phyloP scores from a whole-genome alignment of 1,284 basidiomycete genomes.

The Apiotrichum montevideense region DNA sequence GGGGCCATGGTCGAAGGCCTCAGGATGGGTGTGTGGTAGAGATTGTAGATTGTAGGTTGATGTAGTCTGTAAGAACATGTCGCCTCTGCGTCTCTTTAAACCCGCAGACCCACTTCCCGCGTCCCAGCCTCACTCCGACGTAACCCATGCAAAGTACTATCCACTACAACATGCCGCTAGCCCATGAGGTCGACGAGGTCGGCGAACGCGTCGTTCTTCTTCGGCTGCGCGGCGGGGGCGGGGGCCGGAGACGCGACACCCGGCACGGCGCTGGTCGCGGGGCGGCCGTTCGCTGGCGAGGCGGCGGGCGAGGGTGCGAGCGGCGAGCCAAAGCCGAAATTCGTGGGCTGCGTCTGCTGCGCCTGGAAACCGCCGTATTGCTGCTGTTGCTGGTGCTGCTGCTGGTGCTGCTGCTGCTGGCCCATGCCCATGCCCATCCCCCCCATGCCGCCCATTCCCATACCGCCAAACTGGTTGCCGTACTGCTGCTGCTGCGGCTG shows the following conservation, averaged over 20 bases:
- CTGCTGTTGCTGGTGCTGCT: not conserved
- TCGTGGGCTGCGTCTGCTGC: conserved; percentile 11
- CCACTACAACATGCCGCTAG: conserved; percentile 10
- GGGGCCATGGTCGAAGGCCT: conserved; percentile 14
- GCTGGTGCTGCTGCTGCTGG: conserved; percentile 2
- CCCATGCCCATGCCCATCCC: not conserved
- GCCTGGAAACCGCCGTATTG: conserved; percentile 1
- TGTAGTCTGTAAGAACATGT: no score
- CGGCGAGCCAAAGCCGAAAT: conserved; percentile 13
- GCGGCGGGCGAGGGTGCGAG: conserved; percentile 6
- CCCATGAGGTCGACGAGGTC: conserved; percentile 45
- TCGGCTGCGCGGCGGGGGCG: conserved; percentile 17
- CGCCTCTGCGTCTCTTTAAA: no score
- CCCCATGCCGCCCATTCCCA: conserved; percentile 6
- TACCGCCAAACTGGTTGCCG: conserved; percentile 9
- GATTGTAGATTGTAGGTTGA: not conserved
- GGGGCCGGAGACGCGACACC: not conserved
- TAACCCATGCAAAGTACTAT: not conserved
- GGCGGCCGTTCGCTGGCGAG: conserved; percentile 1
- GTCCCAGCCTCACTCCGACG: no score
- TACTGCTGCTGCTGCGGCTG: conserved; percentile 8
- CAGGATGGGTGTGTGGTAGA: conserved; percentile 11
- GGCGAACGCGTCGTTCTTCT: conserved; percentile 47
- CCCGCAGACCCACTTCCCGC: no score
- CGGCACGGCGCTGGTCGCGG: not conserved